Base-by-base conservation (phyloP, 1,284 basidiomycete species). In the Abortiporus biennis region DNA sequence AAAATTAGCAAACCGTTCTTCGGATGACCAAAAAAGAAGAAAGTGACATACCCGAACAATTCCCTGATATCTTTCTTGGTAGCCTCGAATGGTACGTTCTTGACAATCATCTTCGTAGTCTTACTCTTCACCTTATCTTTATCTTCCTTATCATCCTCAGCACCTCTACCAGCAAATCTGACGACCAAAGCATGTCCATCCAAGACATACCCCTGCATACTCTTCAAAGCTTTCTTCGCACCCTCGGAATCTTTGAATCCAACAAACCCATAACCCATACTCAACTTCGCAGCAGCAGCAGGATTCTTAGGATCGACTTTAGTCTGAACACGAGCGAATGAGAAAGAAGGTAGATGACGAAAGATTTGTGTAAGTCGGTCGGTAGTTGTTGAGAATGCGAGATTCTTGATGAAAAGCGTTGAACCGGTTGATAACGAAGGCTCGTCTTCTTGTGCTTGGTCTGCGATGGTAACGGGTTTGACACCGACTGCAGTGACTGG, bases 1-100 rank as follows among this genome's bases (percentile, higher is more conserved):
- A 13, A 24, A 43, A 2, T 45, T 45, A 30, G 21, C 4, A 12
- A 15, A 45, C 2, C 44, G 35, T 23, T 27, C 9, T 45, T 25
- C 20, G 37, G 42, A 30, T 43, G 12, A n/a, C n/a, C 42, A 34
- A 19, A 34, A 33, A 49, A 20, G 37, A 30, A 27, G 47, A 37
- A 44, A 51, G 51, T 3, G 13, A 72, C 83, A 40, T 51, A 91
- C 87, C 83, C 75, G 62, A 96, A 94, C 21, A 98, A 65, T 48
- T 90, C 85, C 41, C 87, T 74, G 16, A 99, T 75, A 53, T 99
- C 95, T 67, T 89, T 92, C 71, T 91, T 92, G 33, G 85, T 89
- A 36, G 87, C 90, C 65, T 99, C 95, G 67, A 99, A 99, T 16
- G 95, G 93, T 47, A 98, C 72, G 58, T 99, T 99, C 76, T 98